Conservation (phyloP, 306 rosid genomes). For the Trifolium subterraneum region DNA sequence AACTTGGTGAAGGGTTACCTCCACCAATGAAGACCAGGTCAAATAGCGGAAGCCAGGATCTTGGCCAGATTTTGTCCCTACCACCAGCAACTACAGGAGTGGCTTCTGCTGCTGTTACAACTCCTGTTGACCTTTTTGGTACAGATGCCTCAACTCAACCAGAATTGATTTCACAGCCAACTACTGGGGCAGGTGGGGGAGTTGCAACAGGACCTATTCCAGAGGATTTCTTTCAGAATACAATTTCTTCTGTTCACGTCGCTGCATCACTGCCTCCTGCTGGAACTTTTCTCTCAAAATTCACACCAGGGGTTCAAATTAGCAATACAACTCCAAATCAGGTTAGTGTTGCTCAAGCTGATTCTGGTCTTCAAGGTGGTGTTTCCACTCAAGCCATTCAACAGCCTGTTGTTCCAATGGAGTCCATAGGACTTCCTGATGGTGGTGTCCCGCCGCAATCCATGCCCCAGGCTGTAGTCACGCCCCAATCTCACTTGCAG, state of each 20-base stretch:
- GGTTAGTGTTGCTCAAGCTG: constrained; percentile 51
- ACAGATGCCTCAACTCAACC: constrained; percentile 60
- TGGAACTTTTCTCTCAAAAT: constrained; percentile 82
- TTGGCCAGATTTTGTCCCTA: constrained; percentile 70
- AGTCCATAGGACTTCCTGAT: constrained; percentile 86
- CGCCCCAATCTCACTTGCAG: constrained; percentile 54
- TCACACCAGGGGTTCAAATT: constrained; percentile 61
- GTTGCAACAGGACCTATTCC: constrained; percentile 80
- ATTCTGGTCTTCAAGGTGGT: constrained; percentile 68
- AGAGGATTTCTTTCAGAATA: constrained; percentile 95
- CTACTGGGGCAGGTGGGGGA: constrained; percentile 57
- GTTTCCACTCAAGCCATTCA: constrained; percentile 74
- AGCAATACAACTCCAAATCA: constrained; percentile 55
- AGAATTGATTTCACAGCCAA: constrained; percentile 59
- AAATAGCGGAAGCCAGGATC: constrained; percentile 73
- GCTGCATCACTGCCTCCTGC: constrained; percentile 91
- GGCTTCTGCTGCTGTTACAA: constrained; percentile 57
- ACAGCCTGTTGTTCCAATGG: constrained; percentile 58
- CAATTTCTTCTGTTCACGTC: constrained; percentile 82
- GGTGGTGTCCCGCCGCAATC: constrained; percentile 91
- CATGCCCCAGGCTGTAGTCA: constrained; percentile 57
- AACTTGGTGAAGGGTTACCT: constrained; percentile 81
- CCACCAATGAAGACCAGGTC: constrained; percentile 81
- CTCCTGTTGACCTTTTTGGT: constrained; percentile 75
- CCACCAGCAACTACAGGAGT: constrained; percentile 58